phyloP scores from a whole-genome alignment of 2,329 filamentous ascomycete species.

The Calonectria hawksworthii region DNA sequence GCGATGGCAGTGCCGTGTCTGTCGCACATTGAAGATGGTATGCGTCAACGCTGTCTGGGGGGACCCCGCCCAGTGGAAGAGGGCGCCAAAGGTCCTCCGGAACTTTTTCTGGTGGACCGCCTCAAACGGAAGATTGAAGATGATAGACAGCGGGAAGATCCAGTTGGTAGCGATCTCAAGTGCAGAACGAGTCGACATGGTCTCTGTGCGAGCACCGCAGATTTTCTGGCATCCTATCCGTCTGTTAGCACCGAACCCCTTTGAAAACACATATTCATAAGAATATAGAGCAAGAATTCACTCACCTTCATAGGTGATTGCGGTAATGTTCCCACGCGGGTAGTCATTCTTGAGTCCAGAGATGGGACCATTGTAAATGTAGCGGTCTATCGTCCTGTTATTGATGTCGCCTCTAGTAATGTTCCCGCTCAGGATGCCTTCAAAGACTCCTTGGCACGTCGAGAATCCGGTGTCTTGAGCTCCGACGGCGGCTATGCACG shows the following conservation, averaged over 20 bases:
- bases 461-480: not conserved
- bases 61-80: constrained; percentile 17
- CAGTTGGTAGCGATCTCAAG: constrained; percentile 19
- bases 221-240: constrained; percentile 10
- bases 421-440: not conserved
- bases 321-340: not conserved
- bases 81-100: not conserved
- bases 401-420: not conserved
- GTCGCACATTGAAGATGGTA: constrained; percentile 20
- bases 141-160: constrained; percentile 17
- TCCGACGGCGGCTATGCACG: not conserved
- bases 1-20: constrained; percentile 19
- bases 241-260: not conserved
- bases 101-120: constrained; percentile 19
- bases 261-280: not conserved
- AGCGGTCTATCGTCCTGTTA: not conserved
- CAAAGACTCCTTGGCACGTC: not conserved
- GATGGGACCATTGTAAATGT: not conserved
- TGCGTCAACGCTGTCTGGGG: constrained; percentile 19
- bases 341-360: not conserved
- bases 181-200: constrained; percentile 11
- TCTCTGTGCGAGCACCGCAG: not conserved
- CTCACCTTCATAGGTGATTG: not conserved
- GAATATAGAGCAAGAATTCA: no score
- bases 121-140: constrained; percentile 18